These are phyloP conservation scores for Pseudogymnoascus sp. DNA, from an alignment of 2,329 filamentous ascomycete genomes.

Conservation along the genomic window DNA sequence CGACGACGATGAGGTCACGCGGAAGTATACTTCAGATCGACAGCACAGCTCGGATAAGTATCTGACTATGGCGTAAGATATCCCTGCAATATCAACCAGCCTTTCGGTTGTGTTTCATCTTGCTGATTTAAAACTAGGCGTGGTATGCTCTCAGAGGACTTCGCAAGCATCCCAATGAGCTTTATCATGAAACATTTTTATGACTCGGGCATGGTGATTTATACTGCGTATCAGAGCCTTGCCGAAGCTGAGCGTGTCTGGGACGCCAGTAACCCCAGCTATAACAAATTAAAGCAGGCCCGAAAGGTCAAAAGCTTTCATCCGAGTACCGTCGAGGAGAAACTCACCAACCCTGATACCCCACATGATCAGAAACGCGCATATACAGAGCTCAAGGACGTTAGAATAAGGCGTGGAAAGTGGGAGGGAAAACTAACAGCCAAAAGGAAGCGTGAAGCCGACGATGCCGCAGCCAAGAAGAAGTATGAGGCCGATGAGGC, in stretches of 20 bases:
- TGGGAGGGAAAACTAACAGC: constrained; percentile 30
- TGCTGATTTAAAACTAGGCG: constrained; percentile 13
- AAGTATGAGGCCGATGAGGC: constrained; percentile 30
- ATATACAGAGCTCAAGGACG: constrained; percentile 33
- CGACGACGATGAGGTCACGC: constrained; percentile 26
- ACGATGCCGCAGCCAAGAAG: constrained; percentile 32
- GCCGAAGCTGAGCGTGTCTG: constrained; percentile 30
- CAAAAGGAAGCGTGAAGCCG: constrained; percentile 30
- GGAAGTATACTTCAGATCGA: constrained; percentile 12
- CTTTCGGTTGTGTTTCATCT: neutral
- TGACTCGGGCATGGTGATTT: constrained; percentile 15
- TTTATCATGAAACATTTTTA: neutral
- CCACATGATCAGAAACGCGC: constrained; percentile 21
- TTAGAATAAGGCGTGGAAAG: constrained; percentile 25
- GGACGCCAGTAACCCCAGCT: constrained; percentile 18
- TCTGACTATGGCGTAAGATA: neutral
- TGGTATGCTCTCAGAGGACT: constrained; percentile 25
- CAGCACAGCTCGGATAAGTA: neutral
- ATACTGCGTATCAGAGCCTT: constrained; percentile 25
- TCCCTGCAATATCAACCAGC: neutral
- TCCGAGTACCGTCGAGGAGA: constrained; percentile 8
- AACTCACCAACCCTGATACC: neutral
- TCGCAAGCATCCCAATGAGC: constrained; percentile 28
- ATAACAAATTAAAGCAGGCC: constrained; percentile 22
- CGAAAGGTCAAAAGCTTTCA: constrained; percentile 18